Percentiles rank a stretch among this genome's conserved stretches.
Conservation (phyloP, 2,329 filamentous ascomycete genomes). For the Chaetomiaceae sp. region DNA sequence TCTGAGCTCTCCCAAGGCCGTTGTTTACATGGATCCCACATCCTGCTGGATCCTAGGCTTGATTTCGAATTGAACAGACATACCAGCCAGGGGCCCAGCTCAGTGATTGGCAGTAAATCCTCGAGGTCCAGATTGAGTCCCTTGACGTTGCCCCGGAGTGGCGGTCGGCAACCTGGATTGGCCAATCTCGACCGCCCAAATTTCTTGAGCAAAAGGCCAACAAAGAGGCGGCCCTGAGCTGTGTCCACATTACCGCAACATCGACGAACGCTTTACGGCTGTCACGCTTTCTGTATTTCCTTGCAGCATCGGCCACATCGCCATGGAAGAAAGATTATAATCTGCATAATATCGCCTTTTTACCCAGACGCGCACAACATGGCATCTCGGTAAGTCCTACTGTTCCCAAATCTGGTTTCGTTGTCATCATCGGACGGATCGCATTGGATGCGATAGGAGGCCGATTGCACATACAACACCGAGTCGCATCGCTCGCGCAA, state of each 20-base stretch:
- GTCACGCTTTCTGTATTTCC: neutral
- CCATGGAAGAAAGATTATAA: slow-evolving; percentile 8
- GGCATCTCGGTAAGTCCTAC: slow-evolving; percentile 25
- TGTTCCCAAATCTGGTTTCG: neutral
- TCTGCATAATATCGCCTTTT: neutral
- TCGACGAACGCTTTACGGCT: neutral
- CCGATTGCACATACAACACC: neutral
- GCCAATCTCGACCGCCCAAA: slow-evolving; percentile 20
- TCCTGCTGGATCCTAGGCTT: neutral
- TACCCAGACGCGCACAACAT: slow-evolving; percentile 15
- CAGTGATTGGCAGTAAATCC: slow-evolving; percentile 8
- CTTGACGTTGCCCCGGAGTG: neutral
- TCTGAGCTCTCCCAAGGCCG: neutral
- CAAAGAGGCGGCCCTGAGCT: slow-evolving; percentile 10
- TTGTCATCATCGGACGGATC: neutral
- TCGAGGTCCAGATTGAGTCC: neutral
- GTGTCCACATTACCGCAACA: neutral
- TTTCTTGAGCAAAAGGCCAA: slow-evolving; percentile 14
- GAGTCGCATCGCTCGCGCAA: neutral
- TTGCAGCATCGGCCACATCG: neutral
- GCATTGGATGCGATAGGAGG: neutral
- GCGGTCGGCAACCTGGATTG: slow-evolving; percentile 18
- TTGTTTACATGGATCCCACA: neutral
- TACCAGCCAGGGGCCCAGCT: neutral
- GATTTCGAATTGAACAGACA: neutral